These are phyloP conservation scores for Stephania japonica DNA, from an alignment of 164 flowering plant species.

Conservation along the genomic window DNA sequence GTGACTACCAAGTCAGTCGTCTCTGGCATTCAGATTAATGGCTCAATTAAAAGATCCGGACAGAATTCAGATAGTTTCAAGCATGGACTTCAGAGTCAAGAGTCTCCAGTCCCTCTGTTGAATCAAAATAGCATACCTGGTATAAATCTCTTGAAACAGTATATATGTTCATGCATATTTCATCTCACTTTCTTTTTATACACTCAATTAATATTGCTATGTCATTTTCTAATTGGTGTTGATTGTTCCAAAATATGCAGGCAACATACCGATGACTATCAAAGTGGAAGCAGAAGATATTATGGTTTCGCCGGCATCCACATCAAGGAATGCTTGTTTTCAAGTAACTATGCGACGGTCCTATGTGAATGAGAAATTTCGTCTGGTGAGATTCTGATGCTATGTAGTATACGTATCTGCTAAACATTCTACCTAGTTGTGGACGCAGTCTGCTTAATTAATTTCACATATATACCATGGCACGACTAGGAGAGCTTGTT, in stretches of 20 bases:
- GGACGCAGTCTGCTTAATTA: neutral
- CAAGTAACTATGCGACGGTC: constrained; percentile 17
- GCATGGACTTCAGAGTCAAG: neutral
- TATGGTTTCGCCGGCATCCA: constrained; percentile 10
- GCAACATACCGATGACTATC: neutral
- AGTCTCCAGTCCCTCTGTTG: neutral
- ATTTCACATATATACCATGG: no score
- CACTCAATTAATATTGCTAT: neutral
- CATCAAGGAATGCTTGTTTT: constrained; percentile 19
- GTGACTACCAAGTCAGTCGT: neutral
- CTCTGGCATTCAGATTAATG: no score
- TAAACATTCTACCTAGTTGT: neutral
- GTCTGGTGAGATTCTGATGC: neutral
- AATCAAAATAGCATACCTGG: neutral
- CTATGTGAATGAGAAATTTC: neutral
- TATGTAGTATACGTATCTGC: neutral
- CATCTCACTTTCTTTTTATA: neutral
- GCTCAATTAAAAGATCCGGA: no score
- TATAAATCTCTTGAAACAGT: neutral
- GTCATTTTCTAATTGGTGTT: neutral
- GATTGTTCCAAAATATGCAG: neutral
- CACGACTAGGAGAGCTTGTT: no score
- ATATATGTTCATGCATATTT: no score
- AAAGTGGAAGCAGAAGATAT: neutral
- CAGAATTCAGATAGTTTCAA: neutral